These are phyloP conservation scores for Dillenia suffruticosa DNA, from an alignment of 164 flowering plant genomes.

Conservation along the genomic window DNA sequence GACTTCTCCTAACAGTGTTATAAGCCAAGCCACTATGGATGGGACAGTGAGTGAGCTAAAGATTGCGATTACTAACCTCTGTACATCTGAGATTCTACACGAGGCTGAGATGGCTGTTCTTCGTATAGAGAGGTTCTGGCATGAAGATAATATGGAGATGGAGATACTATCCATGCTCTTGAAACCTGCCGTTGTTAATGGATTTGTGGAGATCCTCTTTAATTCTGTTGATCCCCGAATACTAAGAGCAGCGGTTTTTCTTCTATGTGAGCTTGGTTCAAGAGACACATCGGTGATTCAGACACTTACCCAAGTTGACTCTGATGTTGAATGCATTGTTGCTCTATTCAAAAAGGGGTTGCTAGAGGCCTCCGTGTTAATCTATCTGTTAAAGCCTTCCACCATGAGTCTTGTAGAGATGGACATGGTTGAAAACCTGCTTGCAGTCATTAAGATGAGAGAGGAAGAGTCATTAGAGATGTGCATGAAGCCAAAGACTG, in stretches of 20 bases:
- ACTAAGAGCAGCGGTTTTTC: slow-evolving; percentile 48
- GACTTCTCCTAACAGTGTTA: slow-evolving; percentile 62
- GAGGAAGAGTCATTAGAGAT: slow-evolving; percentile 33
- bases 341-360: slow-evolving; percentile 71
- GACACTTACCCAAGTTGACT: slow-evolving; percentile 63
- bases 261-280: slow-evolving; percentile 64
- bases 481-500: slow-evolving; percentile 58
- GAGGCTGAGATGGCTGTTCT: slow-evolving; percentile 71
- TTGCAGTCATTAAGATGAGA: slow-evolving; percentile 34
- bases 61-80: slow-evolving; percentile 47
- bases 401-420: slow-evolving; percentile 34
- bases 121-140: slow-evolving; percentile 50
- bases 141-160: slow-evolving; percentile 29
- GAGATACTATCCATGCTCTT: slow-evolving; percentile 48
- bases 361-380: slow-evolving; percentile 64
- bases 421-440: slow-evolving; percentile 56
- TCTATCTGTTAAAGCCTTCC: slow-evolving; percentile 54
- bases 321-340: slow-evolving; percentile 60
- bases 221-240: slow-evolving; percentile 57
- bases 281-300: slow-evolving; percentile 55
- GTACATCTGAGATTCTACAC: slow-evolving; percentile 49
- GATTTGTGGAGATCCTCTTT: slow-evolving; percentile 71
- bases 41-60: slow-evolving; percentile 42
- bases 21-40: slow-evolving; percentile 48
- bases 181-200: slow-evolving; percentile 63